Evolutionary conservation across 1,284 basidiomycete species (phyloP), one percentile per base, ranked within the genome.

Genomic region (Trichosporon inkin): DNA sequence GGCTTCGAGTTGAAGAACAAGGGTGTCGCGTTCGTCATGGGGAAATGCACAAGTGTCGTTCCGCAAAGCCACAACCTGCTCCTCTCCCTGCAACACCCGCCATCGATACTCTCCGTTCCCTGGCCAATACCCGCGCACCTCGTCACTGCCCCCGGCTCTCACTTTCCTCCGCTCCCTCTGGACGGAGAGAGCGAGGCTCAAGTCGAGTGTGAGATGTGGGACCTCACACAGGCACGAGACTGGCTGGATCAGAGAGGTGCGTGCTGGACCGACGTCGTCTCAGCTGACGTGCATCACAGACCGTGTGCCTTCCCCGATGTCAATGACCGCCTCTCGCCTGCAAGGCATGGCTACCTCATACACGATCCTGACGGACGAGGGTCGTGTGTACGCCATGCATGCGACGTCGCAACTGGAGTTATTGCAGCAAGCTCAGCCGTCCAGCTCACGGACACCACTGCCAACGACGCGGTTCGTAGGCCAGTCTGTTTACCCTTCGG

Each of bases 1-100:
- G 89, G 92, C 61, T 90, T 90, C 22, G 81, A 82, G 16, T 80
- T 94, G 17, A 73, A 88, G 56, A 86, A 88, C 84, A 87, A 69
- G 20, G 80, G 75, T 44, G 63, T 67, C 17, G 71, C 69, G 20
- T 73, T 68, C 56, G 66, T 74, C 44, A 71, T 71, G 68, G 69
- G 71, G 47, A 57, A 65, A 34, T 69, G 67, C 37, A 63, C 67
- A 16, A 62, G 62, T 10, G 32, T 76, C 13, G 57, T 71, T 1
- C 38, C 70, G 8, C 69, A 73, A 52, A 60, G 67, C 10, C 71
- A 73, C 54, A 64, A 62, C 44, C 66, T 77, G 7, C 49, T 75
- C n/a, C 55, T 76, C n/a, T 61, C 68, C 2, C 62, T 75, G 0
- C 62, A 65, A 35, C 71, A 74, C 57, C 75, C 74, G 2, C 71